Conservation (phyloP, 148 eudicot genomes). For the Simmondsia chinensis region DNA sequence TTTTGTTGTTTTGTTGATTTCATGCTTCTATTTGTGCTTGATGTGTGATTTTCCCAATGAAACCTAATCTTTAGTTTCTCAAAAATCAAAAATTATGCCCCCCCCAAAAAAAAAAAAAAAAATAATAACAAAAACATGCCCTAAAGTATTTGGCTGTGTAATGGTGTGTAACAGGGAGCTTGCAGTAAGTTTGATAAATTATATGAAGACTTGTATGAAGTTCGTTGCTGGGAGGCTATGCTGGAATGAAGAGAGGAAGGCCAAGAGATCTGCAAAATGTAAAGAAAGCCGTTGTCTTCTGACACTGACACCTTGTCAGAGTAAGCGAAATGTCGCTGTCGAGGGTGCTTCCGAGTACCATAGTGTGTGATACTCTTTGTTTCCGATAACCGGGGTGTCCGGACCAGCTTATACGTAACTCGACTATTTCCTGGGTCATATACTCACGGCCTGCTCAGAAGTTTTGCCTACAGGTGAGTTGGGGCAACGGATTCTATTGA, state of each 20-base stretch:
- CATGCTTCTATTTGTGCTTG: too few relatives aligned
- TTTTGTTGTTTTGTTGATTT: too few relatives aligned
- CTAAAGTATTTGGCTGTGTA: neutral
- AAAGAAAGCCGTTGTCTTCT: constrained; percentile 51
- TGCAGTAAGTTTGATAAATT: constrained; percentile 40
- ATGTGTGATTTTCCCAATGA: too few relatives aligned
- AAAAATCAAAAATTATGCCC: too few relatives aligned
- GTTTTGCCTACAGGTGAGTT: too few relatives aligned
- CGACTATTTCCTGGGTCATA: too few relatives aligned
- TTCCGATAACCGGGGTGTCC: too few relatives aligned
- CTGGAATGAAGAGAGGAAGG: constrained; percentile 51
- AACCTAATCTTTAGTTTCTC: too few relatives aligned
- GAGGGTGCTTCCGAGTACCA: constrained; percentile 42
- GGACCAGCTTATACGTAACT: too few relatives aligned
- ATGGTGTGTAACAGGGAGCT: constrained; percentile 56
- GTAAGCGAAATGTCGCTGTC: constrained; percentile 38
- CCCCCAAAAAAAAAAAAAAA: neutral
- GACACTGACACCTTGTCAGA: constrained; percentile 37
- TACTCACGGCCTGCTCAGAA: too few relatives aligned
- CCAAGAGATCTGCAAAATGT: constrained; percentile 42
- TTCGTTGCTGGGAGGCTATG: constrained; percentile 44
- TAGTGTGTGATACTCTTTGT: constrained; percentile 49
- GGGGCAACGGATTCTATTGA: too few relatives aligned
- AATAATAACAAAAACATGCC: neutral
- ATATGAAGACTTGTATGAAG: constrained; percentile 43